Percentiles rank a stretch among this genome's conserved stretches.
phyloP scores from a whole-genome alignment of 1,284 basidiomycete species.

The Megacollybia platyphylla region DNA sequence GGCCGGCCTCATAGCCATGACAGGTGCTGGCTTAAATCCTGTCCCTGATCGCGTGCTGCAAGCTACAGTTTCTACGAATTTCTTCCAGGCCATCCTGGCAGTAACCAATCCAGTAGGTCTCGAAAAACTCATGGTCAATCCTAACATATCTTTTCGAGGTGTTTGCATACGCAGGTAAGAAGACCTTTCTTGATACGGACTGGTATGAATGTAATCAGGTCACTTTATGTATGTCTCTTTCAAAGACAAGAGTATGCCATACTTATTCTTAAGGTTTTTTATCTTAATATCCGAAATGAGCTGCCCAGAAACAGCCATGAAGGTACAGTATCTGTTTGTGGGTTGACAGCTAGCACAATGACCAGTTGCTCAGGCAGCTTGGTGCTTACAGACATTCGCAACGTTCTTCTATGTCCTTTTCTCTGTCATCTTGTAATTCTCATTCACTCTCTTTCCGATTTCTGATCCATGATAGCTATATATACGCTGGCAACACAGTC shows the following conservation, averaged over 20 bases:
- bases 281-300: constrained; percentile 45
- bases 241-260: neutral
- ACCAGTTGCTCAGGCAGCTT: constrained; percentile 25
- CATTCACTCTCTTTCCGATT: neutral
- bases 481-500: constrained; percentile 46
- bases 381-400: constrained; percentile 37
- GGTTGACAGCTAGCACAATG: too few species aligned
- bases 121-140: constrained; percentile 5
- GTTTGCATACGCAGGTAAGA: constrained; percentile 38
- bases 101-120: constrained; percentile 35
- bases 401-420: constrained; percentile 37
- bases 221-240: constrained; percentile 34
- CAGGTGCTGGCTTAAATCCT: constrained; percentile 36
- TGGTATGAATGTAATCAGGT: constrained; percentile 14
- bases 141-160: constrained; percentile 18
- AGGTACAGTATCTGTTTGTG: constrained; percentile 16
- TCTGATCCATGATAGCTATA: constrained; percentile 18
- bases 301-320: constrained; percentile 38
- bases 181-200: neutral
- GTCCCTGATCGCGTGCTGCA: constrained; percentile 26
- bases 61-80: constrained; percentile 25
- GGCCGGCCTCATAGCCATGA: constrained; percentile 33
- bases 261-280: constrained; percentile 25
- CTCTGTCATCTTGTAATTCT: constrained; percentile 28
- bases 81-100: constrained; percentile 38